These are phyloP conservation scores for Termitomyces sp. DNA, from an alignment of 768 basidiomycete species.

Conservation along the genomic window DNA sequence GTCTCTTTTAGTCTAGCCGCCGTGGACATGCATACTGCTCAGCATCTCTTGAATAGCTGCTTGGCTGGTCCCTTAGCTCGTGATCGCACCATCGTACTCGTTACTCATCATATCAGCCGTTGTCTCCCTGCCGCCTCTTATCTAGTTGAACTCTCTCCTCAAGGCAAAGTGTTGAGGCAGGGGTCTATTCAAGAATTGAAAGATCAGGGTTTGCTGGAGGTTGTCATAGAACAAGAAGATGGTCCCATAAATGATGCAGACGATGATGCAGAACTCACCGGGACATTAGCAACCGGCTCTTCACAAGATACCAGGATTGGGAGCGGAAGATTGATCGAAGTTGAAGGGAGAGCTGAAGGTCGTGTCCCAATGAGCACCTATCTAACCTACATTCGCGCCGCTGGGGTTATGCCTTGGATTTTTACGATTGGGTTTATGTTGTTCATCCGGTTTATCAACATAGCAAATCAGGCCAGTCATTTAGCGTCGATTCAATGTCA, in stretches of 20 bases:
- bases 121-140: conserved; percentile 68
- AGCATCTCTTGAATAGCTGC: conserved; percentile 62
- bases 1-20: conserved; percentile 49
- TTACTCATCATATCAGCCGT: conserved; percentile 78
- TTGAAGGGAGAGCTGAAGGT: conserved; percentile 64
- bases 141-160: conserved; percentile 54
- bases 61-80: conserved; percentile 58
- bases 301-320: conserved; percentile 7
- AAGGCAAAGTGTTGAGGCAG: conserved; percentile 45
- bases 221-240: conserved; percentile 45
- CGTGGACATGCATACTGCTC: conserved; percentile 76
- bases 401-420: conserved; percentile 54
- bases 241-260: conserved; percentile 24
- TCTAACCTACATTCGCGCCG: conserved; percentile 58
- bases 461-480: conserved; percentile 50
- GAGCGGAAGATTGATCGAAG: conserved; percentile 57
- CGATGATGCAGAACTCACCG: conserved; percentile 22
- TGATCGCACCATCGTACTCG: conserved; percentile 72
- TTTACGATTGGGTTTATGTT: conserved; percentile 50
- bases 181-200: conserved; percentile 48
- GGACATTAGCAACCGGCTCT: not conserved
- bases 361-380: conserved; percentile 58
- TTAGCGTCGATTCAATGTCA: not conserved
- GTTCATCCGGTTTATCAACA: conserved; percentile 51
- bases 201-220: conserved; percentile 37